Conservation (phyloP, 1,284 basidiomycete genomes). For the Trametes sp. region DNA sequence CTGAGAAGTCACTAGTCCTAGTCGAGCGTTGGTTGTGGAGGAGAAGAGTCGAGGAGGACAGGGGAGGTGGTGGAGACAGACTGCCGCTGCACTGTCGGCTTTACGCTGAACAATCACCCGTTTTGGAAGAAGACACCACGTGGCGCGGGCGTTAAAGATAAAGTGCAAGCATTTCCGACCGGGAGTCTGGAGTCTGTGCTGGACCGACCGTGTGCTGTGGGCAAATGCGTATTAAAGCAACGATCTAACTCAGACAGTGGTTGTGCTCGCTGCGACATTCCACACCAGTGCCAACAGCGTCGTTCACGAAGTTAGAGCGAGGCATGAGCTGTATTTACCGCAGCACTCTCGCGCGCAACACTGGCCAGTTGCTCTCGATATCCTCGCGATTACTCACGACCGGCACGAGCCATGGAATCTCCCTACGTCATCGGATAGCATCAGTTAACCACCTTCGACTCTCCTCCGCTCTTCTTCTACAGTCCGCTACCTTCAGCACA, state of each 20-base stretch:
- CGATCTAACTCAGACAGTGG: too few species aligned
- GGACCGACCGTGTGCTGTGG: too few species aligned
- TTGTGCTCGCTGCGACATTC: too few species aligned
- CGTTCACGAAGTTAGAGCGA: too few species aligned
- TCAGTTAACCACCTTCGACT: neutral
- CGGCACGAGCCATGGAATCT: neutral
- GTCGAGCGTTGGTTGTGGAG: neutral
- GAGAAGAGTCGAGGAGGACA: neutral
- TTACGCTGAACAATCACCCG: slow-evolving; percentile 20
- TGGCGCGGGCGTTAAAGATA: neutral
- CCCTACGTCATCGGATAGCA: slow-evolving; percentile 4
- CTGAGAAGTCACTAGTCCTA: neutral
- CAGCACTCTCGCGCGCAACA: too few species aligned
- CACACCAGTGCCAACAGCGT: too few species aligned
- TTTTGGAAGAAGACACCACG: slow-evolving; percentile 10
- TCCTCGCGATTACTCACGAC: slow-evolving; percentile 8
- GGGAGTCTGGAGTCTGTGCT: too few species aligned
- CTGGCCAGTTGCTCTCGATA: neutral
- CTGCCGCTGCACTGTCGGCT: neutral
- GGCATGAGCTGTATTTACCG: too few species aligned
- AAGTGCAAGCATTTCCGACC: too few species aligned
- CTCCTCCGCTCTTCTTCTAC: neutral
- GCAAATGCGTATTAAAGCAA: too few species aligned
- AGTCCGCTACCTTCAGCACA: neutral
- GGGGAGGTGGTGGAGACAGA: neutral